Evolutionary conservation across 1,284 basidiomycete genomes (phyloP).

Genomic region (Schizophyllum amplum): DNA sequence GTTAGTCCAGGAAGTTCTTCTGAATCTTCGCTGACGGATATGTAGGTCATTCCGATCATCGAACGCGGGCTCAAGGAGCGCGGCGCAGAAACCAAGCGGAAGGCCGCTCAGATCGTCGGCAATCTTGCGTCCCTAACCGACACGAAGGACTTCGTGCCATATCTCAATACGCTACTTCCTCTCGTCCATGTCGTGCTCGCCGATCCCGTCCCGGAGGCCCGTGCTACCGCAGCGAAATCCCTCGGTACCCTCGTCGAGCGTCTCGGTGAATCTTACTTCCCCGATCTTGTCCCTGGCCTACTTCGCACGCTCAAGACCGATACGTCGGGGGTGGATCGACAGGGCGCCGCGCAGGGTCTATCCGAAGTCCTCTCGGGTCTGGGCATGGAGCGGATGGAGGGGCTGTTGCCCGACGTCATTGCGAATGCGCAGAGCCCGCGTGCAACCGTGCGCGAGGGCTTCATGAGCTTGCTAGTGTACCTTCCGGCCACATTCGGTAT

Average conservation of each 20-base stretch:
- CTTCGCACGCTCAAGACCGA: conserved; percentile 89
- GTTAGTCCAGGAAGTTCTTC: conserved; percentile 18
- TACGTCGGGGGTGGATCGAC: conserved; percentile 92
- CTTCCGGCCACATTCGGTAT: conserved; percentile 94
- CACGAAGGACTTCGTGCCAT: conserved; percentile 95
- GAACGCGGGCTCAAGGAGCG: conserved; percentile 91
- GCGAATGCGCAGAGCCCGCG: conserved; percentile 85
- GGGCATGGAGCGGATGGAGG: conserved; percentile 96
- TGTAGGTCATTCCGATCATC: conserved; percentile 88
- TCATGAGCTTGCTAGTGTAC: conserved; percentile 97
- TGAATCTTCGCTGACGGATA: conserved; percentile 7
- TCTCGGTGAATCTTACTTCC: conserved; percentile 92
- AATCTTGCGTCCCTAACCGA: conserved; percentile 95
- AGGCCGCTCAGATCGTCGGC: conserved; percentile 95
- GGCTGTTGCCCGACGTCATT: conserved; percentile 90
- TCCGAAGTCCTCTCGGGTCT: conserved; percentile 94
- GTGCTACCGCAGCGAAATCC: conserved; percentile 95
- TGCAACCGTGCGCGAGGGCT: conserved; percentile 93
- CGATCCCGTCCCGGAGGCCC: conserved; percentile 94
- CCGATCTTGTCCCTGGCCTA: conserved; percentile 88
- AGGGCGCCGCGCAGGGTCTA: conserved; percentile 96
- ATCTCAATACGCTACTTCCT: conserved; percentile 83
- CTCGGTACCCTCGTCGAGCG: conserved; percentile 97
- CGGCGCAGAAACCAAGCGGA: conserved; percentile 90
- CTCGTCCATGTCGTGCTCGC: conserved; percentile 90